phyloP scores from a whole-genome alignment of 2,329 filamentous ascomycete genomes.

The Colletotrichum chlorophyti region DNA sequence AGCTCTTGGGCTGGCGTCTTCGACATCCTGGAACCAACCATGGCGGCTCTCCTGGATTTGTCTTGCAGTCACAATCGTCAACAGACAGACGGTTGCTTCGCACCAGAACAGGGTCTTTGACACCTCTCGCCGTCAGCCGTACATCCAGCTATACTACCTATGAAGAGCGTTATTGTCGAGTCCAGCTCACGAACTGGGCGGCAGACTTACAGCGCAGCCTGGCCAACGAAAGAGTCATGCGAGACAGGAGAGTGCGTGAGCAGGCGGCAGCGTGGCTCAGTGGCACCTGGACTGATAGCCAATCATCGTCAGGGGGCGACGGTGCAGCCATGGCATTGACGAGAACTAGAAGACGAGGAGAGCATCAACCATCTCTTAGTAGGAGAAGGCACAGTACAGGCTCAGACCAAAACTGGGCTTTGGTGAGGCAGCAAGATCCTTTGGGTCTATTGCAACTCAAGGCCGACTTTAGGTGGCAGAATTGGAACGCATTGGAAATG shows the following conservation, averaged over 20 bases:
- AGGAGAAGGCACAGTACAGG: conserved; percentile 31
- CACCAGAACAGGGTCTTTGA: conserved; percentile 34
- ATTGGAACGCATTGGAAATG: conserved; percentile 75
- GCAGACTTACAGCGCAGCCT: conserved; percentile 80
- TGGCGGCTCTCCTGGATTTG: conserved; percentile 34
- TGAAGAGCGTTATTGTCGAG: conserved; percentile 44
- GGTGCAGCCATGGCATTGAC: conserved; percentile 7
- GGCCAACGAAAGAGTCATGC: conserved; percentile 74
- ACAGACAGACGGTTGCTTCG: conserved; percentile 50
- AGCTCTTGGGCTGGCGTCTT: conserved; percentile 75
- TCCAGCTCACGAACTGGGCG: conserved; percentile 84
- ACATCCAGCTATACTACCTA: conserved; percentile 34
- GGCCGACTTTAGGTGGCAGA: conserved; percentile 67
- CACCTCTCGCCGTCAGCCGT: neutral
- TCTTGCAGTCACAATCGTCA: neutral
- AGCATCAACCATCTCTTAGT: neutral
- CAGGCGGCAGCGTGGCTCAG: conserved; percentile 75
- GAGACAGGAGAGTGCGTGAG: conserved; percentile 65
- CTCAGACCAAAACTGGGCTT: conserved; percentile 27
- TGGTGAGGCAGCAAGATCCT: conserved; percentile 72
- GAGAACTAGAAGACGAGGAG: neutral
- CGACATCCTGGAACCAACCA: conserved; percentile 30
- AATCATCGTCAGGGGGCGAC: neutral
- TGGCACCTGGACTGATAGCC: conserved; percentile 58
- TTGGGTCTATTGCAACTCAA: conserved; percentile 77